Evolutionary conservation across 1,284 basidiomycete species (phyloP), one percentile per base, ranked within the genome.

Genomic region (Entoloma clypeatum): DNA sequence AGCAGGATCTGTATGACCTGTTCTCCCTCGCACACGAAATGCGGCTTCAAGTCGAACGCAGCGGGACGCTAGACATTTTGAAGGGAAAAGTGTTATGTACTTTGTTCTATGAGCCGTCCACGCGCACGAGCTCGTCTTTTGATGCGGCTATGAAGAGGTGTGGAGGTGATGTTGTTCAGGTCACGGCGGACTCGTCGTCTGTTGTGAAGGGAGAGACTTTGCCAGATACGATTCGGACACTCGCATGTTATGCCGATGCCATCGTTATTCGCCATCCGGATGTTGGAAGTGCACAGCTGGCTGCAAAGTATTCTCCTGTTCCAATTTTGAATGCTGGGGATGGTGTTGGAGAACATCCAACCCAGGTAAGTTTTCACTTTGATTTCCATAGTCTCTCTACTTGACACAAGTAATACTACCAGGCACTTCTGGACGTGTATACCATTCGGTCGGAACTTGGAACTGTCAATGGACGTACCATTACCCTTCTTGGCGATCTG

Each of bases 91-190:
- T 99, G 0, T 77, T 99, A 4, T 93, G 89, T 59, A 95, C 86
- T n/a, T 64, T 97, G 27, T 99, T 99, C 75, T 99, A 95, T 65
- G 96, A 99, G 63, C 92, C 96, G 2, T 97, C 93, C 7, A 99
- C 96, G 1, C 78, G 96, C 39, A 99, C 96, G 2, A 91, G 87
- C 46, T 77, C 86, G 10, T 98, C 95, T n/a, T 99, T 99, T 59
- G 95, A 99, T 63, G 89, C 95, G 6, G 96, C 96, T 9, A 99
- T 99, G 96, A 93, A 95, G 63, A 82, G 96, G 39, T 92, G 92
- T 54, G 96, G 96, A 36, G 96, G 96, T 27, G 83, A 95, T 57
- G 95, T 99, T 29, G 86, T 98, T 19, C 78, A 86, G 47, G 77
- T 99, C 35, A 79, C 79, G 36, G 80, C 81, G 3, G 88, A 91